Conservation (phyloP, 1,139 yeast genomes). For the Protomyces gravidus region DNA sequence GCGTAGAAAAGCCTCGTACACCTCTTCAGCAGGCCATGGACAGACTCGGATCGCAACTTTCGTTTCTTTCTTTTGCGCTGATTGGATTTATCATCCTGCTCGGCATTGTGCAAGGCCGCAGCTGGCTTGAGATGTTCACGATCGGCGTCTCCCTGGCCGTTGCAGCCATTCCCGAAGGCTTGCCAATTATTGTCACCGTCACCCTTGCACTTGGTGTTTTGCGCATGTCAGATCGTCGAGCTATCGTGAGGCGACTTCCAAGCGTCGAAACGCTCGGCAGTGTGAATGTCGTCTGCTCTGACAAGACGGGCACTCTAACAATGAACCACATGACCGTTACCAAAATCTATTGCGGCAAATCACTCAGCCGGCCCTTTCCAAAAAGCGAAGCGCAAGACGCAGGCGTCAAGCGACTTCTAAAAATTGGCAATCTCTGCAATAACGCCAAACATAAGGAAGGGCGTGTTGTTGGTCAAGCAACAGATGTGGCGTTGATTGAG, state of each 20-base stretch:
- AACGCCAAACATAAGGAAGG: conserved; percentile 49
- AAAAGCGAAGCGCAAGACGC: conserved; percentile 23
- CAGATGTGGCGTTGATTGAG: conserved; percentile 85
- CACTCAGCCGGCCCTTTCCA: conserved; percentile 36
- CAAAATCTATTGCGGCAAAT: conserved; percentile 77
- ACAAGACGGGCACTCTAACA: conserved; percentile 92
- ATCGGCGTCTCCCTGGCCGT: conserved; percentile 94
- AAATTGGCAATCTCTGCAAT: conserved; percentile 72
- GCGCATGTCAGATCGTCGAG: conserved; percentile 89
- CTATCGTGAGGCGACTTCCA: conserved; percentile 87
- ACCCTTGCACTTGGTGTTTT: conserved; percentile 91
- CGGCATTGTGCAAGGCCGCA: conserved; percentile 83
- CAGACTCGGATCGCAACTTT: conserved; percentile 81
- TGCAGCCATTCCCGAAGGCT: conserved; percentile 97
- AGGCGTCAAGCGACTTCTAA: conserved; percentile 18
- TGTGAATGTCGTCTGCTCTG: conserved; percentile 90
- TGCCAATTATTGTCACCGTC: conserved; percentile 94
- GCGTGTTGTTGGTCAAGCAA: conserved; percentile 81
- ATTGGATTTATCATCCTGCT: conserved; percentile 82
- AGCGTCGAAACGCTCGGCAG: conserved; percentile 94
- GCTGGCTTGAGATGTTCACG: conserved; percentile 96
- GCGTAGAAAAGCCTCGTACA: conserved; percentile 84
- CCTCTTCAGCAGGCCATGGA: conserved; percentile 95
- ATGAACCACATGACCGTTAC: conserved; percentile 92
- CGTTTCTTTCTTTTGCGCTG: conserved; percentile 72